phyloP scores from a whole-genome alignment of 768 basidiomycete genomes.

The Agaricus blazei region DNA sequence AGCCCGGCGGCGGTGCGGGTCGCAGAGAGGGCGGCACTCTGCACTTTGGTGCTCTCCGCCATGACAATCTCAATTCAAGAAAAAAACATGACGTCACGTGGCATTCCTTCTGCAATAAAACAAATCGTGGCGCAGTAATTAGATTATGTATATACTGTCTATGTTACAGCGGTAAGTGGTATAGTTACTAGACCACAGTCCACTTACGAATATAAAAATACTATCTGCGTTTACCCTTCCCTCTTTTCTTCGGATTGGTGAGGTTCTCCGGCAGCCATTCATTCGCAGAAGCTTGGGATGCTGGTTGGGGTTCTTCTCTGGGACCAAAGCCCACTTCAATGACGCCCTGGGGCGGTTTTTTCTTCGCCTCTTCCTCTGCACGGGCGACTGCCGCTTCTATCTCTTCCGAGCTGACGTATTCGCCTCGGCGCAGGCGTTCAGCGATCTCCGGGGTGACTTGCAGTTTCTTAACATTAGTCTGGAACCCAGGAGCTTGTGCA shows the following conservation, averaged over 20 bases:
- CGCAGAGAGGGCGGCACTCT: constrained; percentile 54
- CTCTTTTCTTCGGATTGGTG: constrained; percentile 38
- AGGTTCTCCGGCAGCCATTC: constrained; percentile 50
- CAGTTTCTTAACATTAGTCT: constrained; percentile 45
- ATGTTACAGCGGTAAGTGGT: background rate
- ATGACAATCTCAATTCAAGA: no score
- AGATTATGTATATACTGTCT: no score
- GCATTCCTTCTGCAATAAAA: no score
- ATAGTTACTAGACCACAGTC: background rate
- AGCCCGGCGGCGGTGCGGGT: constrained; percentile 58
- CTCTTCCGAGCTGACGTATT: constrained; percentile 49
- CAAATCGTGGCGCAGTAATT: no score
- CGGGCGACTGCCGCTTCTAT: constrained; percentile 40
- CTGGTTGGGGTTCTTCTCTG: constrained; percentile 1
- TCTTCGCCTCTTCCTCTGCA: constrained; percentile 26
- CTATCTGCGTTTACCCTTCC: constrained; percentile 29
- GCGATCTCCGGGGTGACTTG: constrained; percentile 53
- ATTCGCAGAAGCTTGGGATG: constrained; percentile 26
- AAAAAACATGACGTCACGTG: no score
- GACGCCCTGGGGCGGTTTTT: constrained; percentile 15
- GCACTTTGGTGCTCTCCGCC: constrained; percentile 39
- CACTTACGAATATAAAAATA: background rate
- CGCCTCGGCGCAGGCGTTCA: constrained; percentile 44
- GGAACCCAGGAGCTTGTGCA: constrained; percentile 46
- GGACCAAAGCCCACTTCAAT: constrained; percentile 21